Evolutionary conservation across 1,284 basidiomycete species (phyloP).

Genomic region (Anthracocystis setariae): DNA sequence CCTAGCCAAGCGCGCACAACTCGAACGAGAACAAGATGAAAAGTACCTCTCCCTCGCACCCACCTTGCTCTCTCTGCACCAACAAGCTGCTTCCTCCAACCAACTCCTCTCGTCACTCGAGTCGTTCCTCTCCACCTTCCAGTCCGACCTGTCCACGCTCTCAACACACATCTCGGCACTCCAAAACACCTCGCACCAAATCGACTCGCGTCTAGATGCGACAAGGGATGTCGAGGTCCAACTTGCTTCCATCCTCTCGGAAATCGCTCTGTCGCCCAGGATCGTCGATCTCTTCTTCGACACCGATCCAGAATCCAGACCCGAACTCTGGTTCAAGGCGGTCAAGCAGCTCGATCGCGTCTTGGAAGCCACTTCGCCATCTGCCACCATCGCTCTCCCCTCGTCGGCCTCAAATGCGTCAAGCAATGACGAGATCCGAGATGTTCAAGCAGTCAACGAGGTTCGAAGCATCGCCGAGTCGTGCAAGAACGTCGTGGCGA

Average conservation of each 20-base stretch:
- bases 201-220: constrained; percentile 84
- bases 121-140: constrained; percentile 91
- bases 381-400: constrained; percentile 68
- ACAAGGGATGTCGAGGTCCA: constrained; percentile 86
- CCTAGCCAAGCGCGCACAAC: neutral
- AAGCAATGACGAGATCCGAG: neutral
- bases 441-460: constrained; percentile 77
- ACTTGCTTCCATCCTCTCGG: constrained; percentile 80
- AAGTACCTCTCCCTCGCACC: constrained; percentile 18
- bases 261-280: constrained; percentile 83
- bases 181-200: constrained; percentile 86
- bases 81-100: constrained; percentile 76
- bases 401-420: neutral
- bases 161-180: constrained; percentile 95
- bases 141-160: constrained; percentile 88
- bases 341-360: constrained; percentile 82
- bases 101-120: constrained; percentile 79
- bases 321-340: constrained; percentile 76
- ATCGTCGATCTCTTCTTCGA: constrained; percentile 84
- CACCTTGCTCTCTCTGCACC: constrained; percentile 67
- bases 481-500: constrained; percentile 80
- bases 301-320: constrained; percentile 73
- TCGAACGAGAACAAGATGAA: constrained; percentile 6
- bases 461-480: constrained; percentile 84
- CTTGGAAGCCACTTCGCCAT: constrained; percentile 74